Evolutionary conservation across 306 rosid species (phyloP), one percentile per base, ranked within the genome.

Genomic region (Acacia melanoxylon): DNA sequence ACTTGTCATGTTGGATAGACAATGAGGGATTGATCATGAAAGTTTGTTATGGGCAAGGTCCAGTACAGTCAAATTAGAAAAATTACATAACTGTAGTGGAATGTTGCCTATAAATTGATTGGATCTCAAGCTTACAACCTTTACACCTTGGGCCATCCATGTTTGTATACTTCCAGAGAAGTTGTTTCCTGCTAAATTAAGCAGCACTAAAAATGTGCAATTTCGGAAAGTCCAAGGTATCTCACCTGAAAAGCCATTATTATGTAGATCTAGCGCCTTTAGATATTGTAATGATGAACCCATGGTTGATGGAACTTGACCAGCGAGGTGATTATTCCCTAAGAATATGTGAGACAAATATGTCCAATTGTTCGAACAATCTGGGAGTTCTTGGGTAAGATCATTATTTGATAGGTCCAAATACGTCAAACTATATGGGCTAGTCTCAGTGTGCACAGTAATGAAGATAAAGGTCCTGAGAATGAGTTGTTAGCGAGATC

Each of bases 361-460:
- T n/a, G 13, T 2, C 27, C 29, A 56, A 20, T 56, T 56, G 29
- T 0, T 56, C 63, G 14, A 56, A 56, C 63, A 56, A 56, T 56
- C 29, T 7, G 63, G 29, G 9, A 56, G 63, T 20, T 56, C 63
- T n/a, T n/a, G 4, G 3, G 29, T n/a, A 0, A 56, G 63, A 56
- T 7, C 0, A 22, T 58, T 58, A 8, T 22, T 58, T 8, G 65
- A 58, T 10, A 58, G 1, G 14, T 58, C 31, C 31, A 58, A 22
- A 22, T 58, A 58, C 5, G 0, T 1, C 65, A 58, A 22, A 9
- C 0, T 0, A 58, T 8, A 2, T 0, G 2, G 4, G 0, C 10
- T 9, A n/a, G 4, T 22, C 12, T 9, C 65, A 20, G 0, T 2
- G 12, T 10, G 31, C 65, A 58, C 65, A 58, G 10, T 10, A 58